These are phyloP conservation scores for Dothistroma pini DNA, from an alignment of 2,329 filamentous ascomycete genomes.

Conservation along the genomic window DNA sequence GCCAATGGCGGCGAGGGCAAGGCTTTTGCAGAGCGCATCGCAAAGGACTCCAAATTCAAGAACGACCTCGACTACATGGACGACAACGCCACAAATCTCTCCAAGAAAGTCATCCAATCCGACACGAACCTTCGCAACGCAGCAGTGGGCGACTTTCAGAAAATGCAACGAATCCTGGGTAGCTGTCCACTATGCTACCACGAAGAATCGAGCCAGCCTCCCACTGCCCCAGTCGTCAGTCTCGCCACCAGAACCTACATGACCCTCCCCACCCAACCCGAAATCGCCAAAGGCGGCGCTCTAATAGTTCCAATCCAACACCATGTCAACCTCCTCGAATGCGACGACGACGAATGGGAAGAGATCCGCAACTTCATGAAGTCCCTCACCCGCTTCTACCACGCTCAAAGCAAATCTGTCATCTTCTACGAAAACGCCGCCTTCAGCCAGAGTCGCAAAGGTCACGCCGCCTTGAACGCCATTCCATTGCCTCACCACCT, in stretches of 20 bases:
- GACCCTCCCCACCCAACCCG: constrained; percentile 84
- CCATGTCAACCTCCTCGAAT: constrained; percentile 86
- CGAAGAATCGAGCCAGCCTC: constrained; percentile 69
- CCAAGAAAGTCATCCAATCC: constrained; percentile 80
- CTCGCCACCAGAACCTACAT: constrained; percentile 83
- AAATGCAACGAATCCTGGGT: constrained; percentile 81
- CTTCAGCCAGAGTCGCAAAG: constrained; percentile 63
- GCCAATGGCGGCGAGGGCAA: constrained; percentile 66
- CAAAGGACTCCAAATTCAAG: constrained; percentile 86
- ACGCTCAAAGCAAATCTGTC: constrained; percentile 85
- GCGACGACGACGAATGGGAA: constrained; percentile 99
- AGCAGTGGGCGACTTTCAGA: constrained; percentile 84
- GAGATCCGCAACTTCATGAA: constrained; percentile 99
- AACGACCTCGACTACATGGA: constrained; percentile 96
- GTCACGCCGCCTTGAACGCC: constrained; percentile 80
- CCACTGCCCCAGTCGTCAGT: constrained; percentile 79
- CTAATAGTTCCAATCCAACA: constrained; percentile 89
- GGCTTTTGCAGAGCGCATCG: constrained; percentile 85
- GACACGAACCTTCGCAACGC: constrained; percentile 83
- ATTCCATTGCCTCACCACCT: constrained; percentile 86
- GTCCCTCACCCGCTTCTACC: constrained; percentile 86
- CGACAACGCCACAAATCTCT: constrained; percentile 88
- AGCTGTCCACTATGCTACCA: constrained; percentile 88
- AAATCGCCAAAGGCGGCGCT: constrained; percentile 76
- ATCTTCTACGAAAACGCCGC: constrained; percentile 98